Evolutionary conservation across 1,284 basidiomycete genomes (phyloP), one percentile per base, ranked within the genome.

Genomic region (Trametes pubescens): DNA sequence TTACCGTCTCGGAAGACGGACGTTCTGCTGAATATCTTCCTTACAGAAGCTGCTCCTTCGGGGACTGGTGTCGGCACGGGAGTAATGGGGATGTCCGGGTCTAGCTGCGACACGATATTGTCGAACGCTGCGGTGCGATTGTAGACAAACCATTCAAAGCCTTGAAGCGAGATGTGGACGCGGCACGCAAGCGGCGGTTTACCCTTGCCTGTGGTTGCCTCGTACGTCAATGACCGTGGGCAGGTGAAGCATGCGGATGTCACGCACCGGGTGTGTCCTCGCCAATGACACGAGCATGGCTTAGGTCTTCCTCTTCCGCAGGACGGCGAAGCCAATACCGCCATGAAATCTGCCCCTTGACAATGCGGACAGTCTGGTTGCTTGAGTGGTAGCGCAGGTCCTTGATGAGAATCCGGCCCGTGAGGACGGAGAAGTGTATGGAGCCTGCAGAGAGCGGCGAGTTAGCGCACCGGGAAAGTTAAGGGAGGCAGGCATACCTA

Each of bases 81-180:
- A 63, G 53, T 75, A 65, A 54, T 46, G 10, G 68, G 65, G 4
- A 64, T 38, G n/a, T 78, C 77, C 24, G 74, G 70, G 66, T 85
- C 85, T 82, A 95, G 88, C 70, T 92, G 87, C 32, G 90, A 84
- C 22, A 96, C 79, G 51, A 98, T 95, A 60, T 86, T 84, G 72
- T 98, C 94, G 76, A 92, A 97, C 6, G 94, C 89, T 2, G 93
- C 86, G 1, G 93, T 96, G 59, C 89, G 83, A 76, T 98, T 98
- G 78, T 94, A 97, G 52, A 97, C 75, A 76, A 94, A 94, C 88
- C 92, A 94, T 77, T 98, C 94, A 40, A 95, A 82, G 22, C 96
- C 96, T 69, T 96, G 87, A 4, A 93, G 73, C 8, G 88, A 88
- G 29, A 95, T 75, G 57, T 91, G 88, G 44, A 97, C 86, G 48